Base-by-base conservation (phyloP, 495 filamentous ascomycete genomes). In the Amorphotheca resinae region DNA sequence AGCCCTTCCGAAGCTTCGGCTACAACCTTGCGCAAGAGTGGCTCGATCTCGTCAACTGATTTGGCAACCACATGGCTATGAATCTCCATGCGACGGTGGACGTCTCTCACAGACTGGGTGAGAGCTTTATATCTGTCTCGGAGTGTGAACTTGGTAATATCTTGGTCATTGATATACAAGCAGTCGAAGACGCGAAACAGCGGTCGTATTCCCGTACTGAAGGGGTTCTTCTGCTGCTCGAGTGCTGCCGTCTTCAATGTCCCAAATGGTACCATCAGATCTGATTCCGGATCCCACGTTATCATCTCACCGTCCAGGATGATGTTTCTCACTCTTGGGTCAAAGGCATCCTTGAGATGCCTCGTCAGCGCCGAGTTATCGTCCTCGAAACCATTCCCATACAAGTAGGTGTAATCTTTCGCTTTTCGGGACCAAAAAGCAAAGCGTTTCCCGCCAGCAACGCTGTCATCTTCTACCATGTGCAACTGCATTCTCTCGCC, bases 281-380 rank as follows among this genome's bases (percentile, higher is more conserved):
- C 79, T 38, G 84, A 64, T 38, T 82, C 78, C n/a, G 86, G 79
- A 58, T 96, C 87, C 93, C 93, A 98, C 7, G 87, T 94, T 41
- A 98, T 84, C 91, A 98, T 98, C 60, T 98, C 91, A 8, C 91
- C 91, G 52, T 98, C 91, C 2, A 98, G 67, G 22, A 98, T 93
- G 52, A 95, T 70, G 54, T 87, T 75, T 33, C 78, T 65, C 7
- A 96, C 88, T 0, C 78, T 76, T 4, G 77, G 67, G 12, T 76
- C 65, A 54, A 98, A 98, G 3, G 85, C 87, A 42, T 76, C 68
- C 39, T 77, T 75, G 9, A 95, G 61, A 55, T 93, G 77, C 22
- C 87, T 66, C 0, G 91, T 93, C 15, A 96, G 56, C 7, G 87
- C 76, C n/a, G 75, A 74, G 33, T 80, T 77, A 9, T 80, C 77